Base-by-base conservation (phyloP, 129 eudicot genomes). In the Ambrosia trifida region DNA sequence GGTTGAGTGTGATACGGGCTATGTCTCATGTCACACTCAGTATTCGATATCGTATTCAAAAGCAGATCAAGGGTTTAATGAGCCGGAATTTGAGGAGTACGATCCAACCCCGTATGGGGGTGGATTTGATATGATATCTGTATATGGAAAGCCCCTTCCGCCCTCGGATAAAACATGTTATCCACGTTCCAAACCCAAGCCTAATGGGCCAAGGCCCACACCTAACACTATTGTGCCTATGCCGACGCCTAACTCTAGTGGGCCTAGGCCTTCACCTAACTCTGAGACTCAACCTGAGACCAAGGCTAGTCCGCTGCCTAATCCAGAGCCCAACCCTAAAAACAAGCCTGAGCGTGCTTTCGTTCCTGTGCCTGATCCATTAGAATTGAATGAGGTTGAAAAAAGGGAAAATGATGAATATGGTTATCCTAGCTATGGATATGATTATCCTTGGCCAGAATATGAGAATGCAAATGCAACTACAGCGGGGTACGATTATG, bases 61-160 rank as follows among this genome's bases (percentile, higher is more conserved):
- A 63, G 64, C 8, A 18, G 44, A 68, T 7, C 14, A 20, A 2
- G 74, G 69, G 11, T 76, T 82, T 72, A 78, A 63, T 56, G 89
- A 79, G 16, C 79, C 83, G 0, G 88, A 85, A 4, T 83, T 77
- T 69, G 95, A 79, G 28, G 95, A 89, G 45, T 87, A 87, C 65
- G 91, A 93, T 81, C 85, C 96, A 8, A 84, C 91, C 7, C 96
- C 96, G 40, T 93, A 85, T 74, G 90, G 73, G 31, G 98, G 95
- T 56, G 98, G 98, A 30, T 93, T 87, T 66, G 95, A 89, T 72
- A 76, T 65, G 5, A 38, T 73, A 40, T 18, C 47, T 0, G 84
- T 82, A 0, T 93, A 93, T 40, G 96, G 98, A 11, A 83, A 80
- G 69, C 92, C 98, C 19, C 91, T 93, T 71, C 88, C 98, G 1